Evolutionary conservation across 257 asterid genomes (phyloP).

Genomic region (Scutellaria barbata): DNA sequence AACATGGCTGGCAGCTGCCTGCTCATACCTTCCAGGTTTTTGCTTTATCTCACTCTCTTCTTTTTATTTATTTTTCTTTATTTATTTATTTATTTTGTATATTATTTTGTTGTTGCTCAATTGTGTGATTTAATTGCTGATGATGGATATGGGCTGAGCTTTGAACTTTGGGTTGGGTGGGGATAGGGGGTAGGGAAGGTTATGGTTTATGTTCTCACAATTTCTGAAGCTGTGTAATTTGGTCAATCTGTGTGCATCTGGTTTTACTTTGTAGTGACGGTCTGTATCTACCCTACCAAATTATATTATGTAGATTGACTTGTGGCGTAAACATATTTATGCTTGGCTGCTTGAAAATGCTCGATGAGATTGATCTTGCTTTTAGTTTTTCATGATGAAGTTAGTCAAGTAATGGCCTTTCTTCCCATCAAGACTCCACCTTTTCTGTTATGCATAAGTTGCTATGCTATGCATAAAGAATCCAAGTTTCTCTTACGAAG

Average conservation of each 20-base stretch:
- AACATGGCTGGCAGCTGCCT: slow-evolving; percentile 98
- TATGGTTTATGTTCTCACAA: slow-evolving; percentile 6
- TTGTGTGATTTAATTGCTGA: slow-evolving; percentile 21
- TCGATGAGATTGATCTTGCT: not conserved
- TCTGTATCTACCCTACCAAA: not conserved
- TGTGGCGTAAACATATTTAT: not conserved
- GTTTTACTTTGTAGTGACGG: not conserved
- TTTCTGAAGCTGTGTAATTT: not conserved
- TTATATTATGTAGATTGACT: not conserved
- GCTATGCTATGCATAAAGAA: no score
- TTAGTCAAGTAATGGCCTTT: no score
- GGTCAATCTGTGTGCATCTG: slow-evolving; percentile 4
- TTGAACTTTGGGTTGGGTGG: not conserved
- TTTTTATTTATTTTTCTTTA: not conserved
- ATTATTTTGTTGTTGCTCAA: slow-evolving; percentile 1
- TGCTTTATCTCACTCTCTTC: slow-evolving; percentile 15
- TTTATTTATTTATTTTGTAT: not conserved
- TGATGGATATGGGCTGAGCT: slow-evolving; percentile 27
- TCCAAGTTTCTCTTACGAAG: no score
- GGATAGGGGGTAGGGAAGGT: not conserved
- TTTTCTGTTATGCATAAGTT: no score
- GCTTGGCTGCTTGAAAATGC: no score
- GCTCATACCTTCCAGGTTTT: slow-evolving; percentile 97
- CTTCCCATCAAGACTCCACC: no score
- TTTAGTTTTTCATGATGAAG: no score